These are phyloP conservation scores for Candida morakotiae DNA, from an alignment of 805 yeast species.

Conservation along the genomic window DNA sequence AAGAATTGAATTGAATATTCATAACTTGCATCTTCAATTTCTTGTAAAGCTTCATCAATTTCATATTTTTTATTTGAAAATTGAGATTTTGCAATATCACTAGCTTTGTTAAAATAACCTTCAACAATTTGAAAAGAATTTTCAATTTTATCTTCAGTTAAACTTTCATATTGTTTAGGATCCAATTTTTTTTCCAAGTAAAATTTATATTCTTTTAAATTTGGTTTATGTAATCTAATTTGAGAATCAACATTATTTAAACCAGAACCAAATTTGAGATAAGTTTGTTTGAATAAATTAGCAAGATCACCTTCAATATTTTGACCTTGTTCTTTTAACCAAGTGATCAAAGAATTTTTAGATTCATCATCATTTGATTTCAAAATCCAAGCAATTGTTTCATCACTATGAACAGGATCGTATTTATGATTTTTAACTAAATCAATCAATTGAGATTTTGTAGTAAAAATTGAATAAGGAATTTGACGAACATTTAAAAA, in stretches of 20 bases:
- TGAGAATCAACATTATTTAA: conserved; percentile 13
- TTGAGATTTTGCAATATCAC: conserved; percentile 9
- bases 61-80: conserved; percentile 10
- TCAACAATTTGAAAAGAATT: conserved; percentile 13
- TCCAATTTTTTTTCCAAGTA: conserved; percentile 15
- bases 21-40: conserved; percentile 15
- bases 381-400: conserved; percentile 18
- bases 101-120: conserved; percentile 19
- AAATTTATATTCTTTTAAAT: conserved; percentile 12
- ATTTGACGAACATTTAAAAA: conserved; percentile 41
- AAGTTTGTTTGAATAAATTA: conserved; percentile 6
- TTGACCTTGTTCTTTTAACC: conserved; percentile 33
- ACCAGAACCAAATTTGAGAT: conserved; percentile 7
- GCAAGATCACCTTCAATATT: conserved; percentile 20
- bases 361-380: conserved; percentile 32
- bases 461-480: conserved; percentile 33
- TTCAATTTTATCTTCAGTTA: conserved; percentile 14
- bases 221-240: conserved; percentile 16
- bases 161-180: background rate
- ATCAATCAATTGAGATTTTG: conserved; percentile 34
- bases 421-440: conserved; percentile 36
- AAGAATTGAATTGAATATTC: conserved; percentile 14
- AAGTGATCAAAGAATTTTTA: conserved; percentile 32
- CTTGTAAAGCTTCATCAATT: conserved; percentile 14
- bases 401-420: conserved; percentile 28